These are phyloP conservation scores for Kazachstania sp. DNA, from an alignment of 1,139 yeast genomes.

Conservation along the genomic window DNA sequence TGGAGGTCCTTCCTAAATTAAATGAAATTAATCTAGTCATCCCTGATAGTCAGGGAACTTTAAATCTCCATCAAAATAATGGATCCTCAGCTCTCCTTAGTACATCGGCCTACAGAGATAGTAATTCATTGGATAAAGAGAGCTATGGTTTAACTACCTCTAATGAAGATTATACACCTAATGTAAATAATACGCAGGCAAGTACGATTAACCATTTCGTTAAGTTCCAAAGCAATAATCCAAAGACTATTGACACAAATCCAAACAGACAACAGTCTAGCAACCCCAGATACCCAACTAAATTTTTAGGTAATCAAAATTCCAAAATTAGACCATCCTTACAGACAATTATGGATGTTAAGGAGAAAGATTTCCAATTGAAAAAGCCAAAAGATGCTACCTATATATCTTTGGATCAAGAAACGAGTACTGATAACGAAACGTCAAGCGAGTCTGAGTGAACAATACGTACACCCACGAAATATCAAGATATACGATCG, in stretches of 20 bases:
- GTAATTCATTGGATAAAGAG: neutral
- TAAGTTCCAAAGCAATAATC: no score
- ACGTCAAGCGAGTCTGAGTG: neutral
- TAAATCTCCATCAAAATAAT: neutral
- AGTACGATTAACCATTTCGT: no score
- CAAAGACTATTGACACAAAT: neutral
- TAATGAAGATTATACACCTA: no score
- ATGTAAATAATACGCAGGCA: no score
- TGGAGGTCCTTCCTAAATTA: no score
- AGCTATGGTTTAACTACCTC: no score
- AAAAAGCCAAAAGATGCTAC: neutral
- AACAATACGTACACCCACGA: no score
- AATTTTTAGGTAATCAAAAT: conserved; percentile 5
- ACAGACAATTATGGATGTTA: conserved; percentile 44
- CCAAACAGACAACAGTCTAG: neutral
- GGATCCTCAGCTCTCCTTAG: neutral
- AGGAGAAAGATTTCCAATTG: neutral
- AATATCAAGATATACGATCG: no score
- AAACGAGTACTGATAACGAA: neutral
- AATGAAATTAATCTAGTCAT: neutral
- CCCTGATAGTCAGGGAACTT: neutral
- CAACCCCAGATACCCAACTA: conserved; percentile 4
- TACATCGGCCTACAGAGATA: neutral
- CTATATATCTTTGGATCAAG: neutral
- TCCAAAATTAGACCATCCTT: conserved; percentile 33